Evolutionary conservation across 2,329 filamentous ascomycete species (phyloP).

Genomic region (Aspergillus pseudoterreus): DNA sequence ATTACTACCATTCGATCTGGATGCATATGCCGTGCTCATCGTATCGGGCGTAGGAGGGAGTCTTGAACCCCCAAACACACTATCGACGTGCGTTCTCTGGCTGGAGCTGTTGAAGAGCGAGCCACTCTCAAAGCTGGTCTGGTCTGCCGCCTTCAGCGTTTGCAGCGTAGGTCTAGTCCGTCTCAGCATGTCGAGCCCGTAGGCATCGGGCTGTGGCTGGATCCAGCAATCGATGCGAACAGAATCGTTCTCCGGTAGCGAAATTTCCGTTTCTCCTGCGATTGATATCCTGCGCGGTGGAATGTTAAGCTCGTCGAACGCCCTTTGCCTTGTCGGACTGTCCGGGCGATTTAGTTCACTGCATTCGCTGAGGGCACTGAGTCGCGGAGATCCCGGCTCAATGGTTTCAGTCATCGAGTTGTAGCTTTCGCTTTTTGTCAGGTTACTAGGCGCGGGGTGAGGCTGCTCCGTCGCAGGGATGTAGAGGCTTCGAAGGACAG

Average conservation of each 20-base stretch:
- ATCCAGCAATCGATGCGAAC: conserved; percentile 33
- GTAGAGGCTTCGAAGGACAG: conserved; percentile 39
- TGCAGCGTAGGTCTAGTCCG: conserved; percentile 16
- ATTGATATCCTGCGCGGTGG: conserved; percentile 20
- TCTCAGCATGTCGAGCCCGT: conserved; percentile 14
- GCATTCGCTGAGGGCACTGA: conserved; percentile 44
- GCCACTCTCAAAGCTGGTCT: conserved; percentile 20
- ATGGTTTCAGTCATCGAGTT: conserved; percentile 32
- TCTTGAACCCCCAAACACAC: conserved; percentile 30
- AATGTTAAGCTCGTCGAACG: conserved; percentile 26
- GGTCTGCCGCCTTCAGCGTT: conserved; percentile 17
- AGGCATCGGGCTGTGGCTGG: conserved; percentile 18
- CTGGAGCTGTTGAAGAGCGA: conserved; percentile 22
- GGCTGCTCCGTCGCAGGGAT: conserved; percentile 26
- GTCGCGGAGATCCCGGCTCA: conserved; percentile 37
- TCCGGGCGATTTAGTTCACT: conserved; percentile 38
- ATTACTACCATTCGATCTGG: conserved; percentile 35
- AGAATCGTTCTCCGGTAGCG: conserved; percentile 10
- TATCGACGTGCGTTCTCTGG: conserved; percentile 27
- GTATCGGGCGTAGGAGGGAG: conserved; percentile 43
- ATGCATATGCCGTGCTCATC: conserved; percentile 38
- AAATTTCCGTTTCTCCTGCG: conserved; percentile 15
- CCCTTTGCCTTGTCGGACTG: conserved; percentile 16
- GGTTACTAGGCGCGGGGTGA: conserved; percentile 21
- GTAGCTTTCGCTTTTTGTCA: conserved; percentile 34